Conservation (phyloP, 768 basidiomycete species). For the Dacryopinax primogenitus region DNA sequence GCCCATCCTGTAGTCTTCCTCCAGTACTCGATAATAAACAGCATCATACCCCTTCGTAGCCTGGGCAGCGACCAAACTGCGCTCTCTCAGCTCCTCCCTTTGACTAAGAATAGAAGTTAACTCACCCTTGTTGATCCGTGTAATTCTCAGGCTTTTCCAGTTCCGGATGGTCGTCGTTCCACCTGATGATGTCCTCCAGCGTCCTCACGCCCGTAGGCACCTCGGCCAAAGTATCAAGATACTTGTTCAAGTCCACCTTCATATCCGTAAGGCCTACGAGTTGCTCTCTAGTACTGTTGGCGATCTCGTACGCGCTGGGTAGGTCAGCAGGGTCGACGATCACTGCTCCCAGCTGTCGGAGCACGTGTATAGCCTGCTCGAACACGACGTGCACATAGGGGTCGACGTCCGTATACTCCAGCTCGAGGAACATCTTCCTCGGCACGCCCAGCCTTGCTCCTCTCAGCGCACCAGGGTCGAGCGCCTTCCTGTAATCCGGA, state of each 20-base stretch:
- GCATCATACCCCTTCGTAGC: conserved; percentile 22
- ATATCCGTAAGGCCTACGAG: conserved; percentile 45
- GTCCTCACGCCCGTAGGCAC: conserved; percentile 46
- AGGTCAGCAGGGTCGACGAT: conserved; percentile 22
- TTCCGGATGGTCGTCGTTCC: conserved; percentile 40
- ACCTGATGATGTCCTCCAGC: conserved; percentile 45
- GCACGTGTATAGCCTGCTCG: conserved; percentile 29
- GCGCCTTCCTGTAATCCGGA: conserved; percentile 26
- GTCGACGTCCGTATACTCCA: conserved; percentile 23
- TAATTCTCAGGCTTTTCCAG: conserved; percentile 18
- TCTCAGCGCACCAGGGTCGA: conserved; percentile 21
- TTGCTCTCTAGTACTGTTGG: conserved; percentile 33
- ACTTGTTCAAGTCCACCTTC: conserved; percentile 47
- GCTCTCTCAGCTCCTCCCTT: conserved; percentile 26
- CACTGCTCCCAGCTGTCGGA: conserved; percentile 32
- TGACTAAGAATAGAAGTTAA: conserved; percentile 12
- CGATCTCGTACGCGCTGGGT: conserved; percentile 26
- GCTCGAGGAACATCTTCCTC: conserved; percentile 27
- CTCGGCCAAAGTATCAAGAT: conserved; percentile 34
- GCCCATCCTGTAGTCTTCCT: conserved; percentile 26
- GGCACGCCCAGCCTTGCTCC: conserved; percentile 39
- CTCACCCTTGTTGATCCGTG: neutral
- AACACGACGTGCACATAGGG: conserved; percentile 29
- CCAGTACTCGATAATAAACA: conserved; percentile 25
- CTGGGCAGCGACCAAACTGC: neutral